Evolutionary conservation across 345 rosid genomes (phyloP).

Genomic region (Sonneratia alba): DNA sequence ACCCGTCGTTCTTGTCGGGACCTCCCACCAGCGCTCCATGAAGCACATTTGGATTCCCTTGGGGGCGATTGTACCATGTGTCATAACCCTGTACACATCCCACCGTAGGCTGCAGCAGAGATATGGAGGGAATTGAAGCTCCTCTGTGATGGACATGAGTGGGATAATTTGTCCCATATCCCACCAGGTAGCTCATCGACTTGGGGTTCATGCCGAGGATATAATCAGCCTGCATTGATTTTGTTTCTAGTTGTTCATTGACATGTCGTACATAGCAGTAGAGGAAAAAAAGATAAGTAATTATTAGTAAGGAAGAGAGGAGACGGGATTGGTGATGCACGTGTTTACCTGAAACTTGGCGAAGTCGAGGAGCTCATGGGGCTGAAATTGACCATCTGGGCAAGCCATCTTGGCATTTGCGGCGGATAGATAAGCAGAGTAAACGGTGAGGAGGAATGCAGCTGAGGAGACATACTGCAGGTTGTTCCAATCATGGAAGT

Average conservation of each 20-base stretch:
- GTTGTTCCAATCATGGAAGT: slow-evolving; percentile 79
- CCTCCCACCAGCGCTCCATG: slow-evolving; percentile 57
- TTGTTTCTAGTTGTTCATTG: neutral
- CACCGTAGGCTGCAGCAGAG: slow-evolving; percentile 23
- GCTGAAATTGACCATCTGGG: slow-evolving; percentile 44
- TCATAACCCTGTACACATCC: slow-evolving; percentile 50
- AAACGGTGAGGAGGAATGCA: slow-evolving; percentile 54
- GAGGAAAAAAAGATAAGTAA: neutral
- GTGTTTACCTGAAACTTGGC: slow-evolving; percentile 56
- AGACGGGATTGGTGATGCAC: neutral
- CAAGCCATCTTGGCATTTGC: slow-evolving; percentile 56
- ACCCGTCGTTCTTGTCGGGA: slow-evolving; percentile 48
- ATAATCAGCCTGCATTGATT: slow-evolving; percentile 46
- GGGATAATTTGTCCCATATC: slow-evolving; percentile 59
- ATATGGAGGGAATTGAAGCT: slow-evolving; percentile 46
- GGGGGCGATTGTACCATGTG: slow-evolving; percentile 35
- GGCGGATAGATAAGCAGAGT: slow-evolving; percentile 52
- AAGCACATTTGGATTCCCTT: slow-evolving; percentile 42
- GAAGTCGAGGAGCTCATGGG: slow-evolving; percentile 49
- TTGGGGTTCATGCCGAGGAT: slow-evolving; percentile 65
- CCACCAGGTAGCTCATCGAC: slow-evolving; percentile 65
- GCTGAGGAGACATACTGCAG: slow-evolving; percentile 72
- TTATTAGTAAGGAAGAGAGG: neutral
- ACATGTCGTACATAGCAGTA: neutral
- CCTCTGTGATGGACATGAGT: slow-evolving; percentile 69